Conservation (phyloP, 2,329 filamentous ascomycete species). For the Fusarium guadeloupense region DNA sequence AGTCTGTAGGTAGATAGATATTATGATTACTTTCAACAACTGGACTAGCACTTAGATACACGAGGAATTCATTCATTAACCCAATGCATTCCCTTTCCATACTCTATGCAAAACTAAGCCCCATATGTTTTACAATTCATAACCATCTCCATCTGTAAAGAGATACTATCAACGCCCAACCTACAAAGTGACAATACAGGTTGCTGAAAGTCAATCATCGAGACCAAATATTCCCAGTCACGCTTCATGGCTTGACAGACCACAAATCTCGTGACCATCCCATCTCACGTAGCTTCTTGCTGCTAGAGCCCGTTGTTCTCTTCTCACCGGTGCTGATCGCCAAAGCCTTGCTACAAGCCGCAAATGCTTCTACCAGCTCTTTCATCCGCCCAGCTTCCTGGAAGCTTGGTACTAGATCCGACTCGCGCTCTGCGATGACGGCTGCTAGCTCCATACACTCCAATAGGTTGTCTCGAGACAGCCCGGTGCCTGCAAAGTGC, state of each 20-base stretch:
- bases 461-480: constrained; percentile 79
- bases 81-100: neutral
- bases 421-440: constrained; percentile 74
- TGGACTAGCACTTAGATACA: neutral
- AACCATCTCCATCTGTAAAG: constrained; percentile 13
- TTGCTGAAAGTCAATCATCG: neutral
- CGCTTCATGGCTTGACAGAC: constrained; percentile 56
- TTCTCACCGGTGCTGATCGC: constrained; percentile 66
- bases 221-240: neutral
- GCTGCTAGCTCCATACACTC: constrained; percentile 89
- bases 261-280: constrained; percentile 72
- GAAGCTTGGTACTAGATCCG: constrained; percentile 73
- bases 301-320: constrained; percentile 58
- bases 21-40: neutral
- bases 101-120: constrained; percentile 12
- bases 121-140: constrained; percentile 31
- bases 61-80: constrained; percentile 7
- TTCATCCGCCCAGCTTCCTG: constrained; percentile 72
- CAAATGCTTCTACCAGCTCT: constrained; percentile 80
- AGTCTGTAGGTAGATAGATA: too few species aligned
- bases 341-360: constrained; percentile 78
- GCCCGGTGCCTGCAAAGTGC: constrained; percentile 77
- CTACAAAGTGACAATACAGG: neutral
- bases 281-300: constrained; percentile 68
- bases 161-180: constrained; percentile 25